A percentile compares a stretch with the other conserved stretches of the same genome.
Conservation (phyloP, 306 rosid genomes). For the Dryas alaskensis region DNA sequence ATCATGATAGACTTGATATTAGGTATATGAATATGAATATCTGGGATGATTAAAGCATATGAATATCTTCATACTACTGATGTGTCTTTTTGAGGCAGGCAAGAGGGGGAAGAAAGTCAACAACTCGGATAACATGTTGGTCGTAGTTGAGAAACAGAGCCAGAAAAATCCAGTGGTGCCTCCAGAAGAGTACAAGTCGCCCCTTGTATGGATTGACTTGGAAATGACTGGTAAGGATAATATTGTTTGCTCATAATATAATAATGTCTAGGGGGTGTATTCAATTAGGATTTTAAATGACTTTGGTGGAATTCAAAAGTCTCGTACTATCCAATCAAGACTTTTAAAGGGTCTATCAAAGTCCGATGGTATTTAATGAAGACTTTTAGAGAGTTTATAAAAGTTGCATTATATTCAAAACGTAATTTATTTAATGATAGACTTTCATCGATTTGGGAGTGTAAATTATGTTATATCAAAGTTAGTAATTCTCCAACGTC, state of each 20-base stretch:
- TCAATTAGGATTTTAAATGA: too few relatives aligned
- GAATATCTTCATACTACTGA: not conserved
- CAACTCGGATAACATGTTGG: conserved; percentile 20
- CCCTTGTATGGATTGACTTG: conserved; percentile 97
- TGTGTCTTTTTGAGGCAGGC: conserved; percentile 48
- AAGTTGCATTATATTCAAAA: too few relatives aligned
- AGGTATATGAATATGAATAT: not conserved
- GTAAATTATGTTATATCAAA: too few relatives aligned
- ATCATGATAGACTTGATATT: not conserved
- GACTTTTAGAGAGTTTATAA: too few relatives aligned
- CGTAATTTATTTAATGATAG: too few relatives aligned
- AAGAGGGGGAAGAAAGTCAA: conserved; percentile 37
- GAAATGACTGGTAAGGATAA: conserved; percentile 86
- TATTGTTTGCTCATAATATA: conserved; percentile 3
- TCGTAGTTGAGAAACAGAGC: conserved; percentile 31
- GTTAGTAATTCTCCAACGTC: too few relatives aligned
- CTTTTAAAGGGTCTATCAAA: too few relatives aligned
- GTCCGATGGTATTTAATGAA: too few relatives aligned
- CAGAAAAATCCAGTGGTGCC: conserved; percentile 20
- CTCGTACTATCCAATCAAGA: too few relatives aligned
- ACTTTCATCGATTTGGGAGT: too few relatives aligned
- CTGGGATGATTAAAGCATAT: conserved; percentile 9
- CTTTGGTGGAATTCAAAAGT: too few relatives aligned
- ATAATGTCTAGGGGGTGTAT: not conserved
- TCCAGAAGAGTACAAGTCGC: conserved; percentile 55